Evolutionary conservation across 2,329 filamentous ascomycete species (phyloP), one percentile per base, ranked within the genome.

Genomic region (Hypoxylon sp.): DNA sequence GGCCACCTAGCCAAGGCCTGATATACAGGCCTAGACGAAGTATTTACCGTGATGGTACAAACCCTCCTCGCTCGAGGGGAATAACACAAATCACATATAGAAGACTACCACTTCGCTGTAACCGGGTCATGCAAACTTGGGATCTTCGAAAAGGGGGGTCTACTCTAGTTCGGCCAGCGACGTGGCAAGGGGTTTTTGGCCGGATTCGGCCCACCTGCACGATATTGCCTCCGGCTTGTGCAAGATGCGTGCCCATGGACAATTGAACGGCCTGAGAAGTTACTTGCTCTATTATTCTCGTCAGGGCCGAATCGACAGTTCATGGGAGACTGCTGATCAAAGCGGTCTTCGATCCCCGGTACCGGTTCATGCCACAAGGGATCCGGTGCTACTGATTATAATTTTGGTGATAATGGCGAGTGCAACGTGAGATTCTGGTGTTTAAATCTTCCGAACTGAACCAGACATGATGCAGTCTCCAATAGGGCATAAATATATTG

Each of bases 101-200:
- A 62, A 48, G 46, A 46, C 50, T 54, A 54, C 60, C 46, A 61
- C 46, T 62, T 63, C 54, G 66, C 23, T 62, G 64, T 62, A 68
- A 58, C 53, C 54, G 59, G 66, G 59, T 63, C 48, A 68, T 57
- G 61, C 62, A 63, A 62, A 60, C 61, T 62, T 57, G 58, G 65
- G 66, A 69, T 67, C 62, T 65, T 67, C 65, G 64, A 63, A 48
- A 50, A 62, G 59, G 62, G 58, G n/a, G n/a, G n/a, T n/a, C n/a
- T n/a, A n/a, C n/a, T 56, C 53, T 50, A 49, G 65, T 69, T 69
- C 65, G 67, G 53, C 62, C 64, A 52, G 58, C 66, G 64, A 72
- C 70, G 70, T 72, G 70, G 70, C 70, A 70, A 60, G 58, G 62
- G 37, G 48, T 64, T 65, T 66, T 62, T 71, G 70, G 70, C 61